phyloP scores from a whole-genome alignment of 768 basidiomycete species.

The Candolleomyces efflorescens region DNA sequence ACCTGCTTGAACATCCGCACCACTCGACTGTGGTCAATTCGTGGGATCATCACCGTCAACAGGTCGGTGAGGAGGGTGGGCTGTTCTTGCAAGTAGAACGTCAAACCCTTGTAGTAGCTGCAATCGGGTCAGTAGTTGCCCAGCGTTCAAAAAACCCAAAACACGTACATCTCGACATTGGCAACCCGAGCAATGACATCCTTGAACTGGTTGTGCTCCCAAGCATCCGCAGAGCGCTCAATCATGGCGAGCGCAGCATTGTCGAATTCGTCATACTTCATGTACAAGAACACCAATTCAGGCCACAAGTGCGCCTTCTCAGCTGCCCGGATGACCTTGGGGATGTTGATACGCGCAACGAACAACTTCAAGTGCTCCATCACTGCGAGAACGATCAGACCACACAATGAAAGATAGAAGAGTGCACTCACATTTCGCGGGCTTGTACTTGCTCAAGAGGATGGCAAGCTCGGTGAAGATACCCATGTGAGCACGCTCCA shows the following conservation, averaged over 20 bases:
- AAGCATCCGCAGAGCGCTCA: constrained; percentile 95
- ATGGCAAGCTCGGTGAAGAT: constrained; percentile 95
- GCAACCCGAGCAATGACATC: constrained; percentile 95
- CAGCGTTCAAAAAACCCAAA: neutral
- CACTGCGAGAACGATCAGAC: constrained; percentile 42
- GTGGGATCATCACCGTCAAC: constrained; percentile 85
- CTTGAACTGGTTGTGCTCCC: constrained; percentile 99
- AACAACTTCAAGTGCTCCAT: constrained; percentile 99
- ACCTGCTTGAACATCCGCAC: constrained; percentile 94
- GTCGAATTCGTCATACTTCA: constrained; percentile 99
- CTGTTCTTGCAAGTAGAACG: constrained; percentile 93
- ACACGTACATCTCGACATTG: constrained; percentile 88
- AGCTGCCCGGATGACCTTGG: constrained; percentile 96
- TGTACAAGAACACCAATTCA: constrained; percentile 96
- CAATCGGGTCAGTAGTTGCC: constrained; percentile 9
- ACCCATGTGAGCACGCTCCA: constrained; percentile 98
- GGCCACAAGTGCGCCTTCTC: constrained; percentile 98
- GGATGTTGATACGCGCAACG: constrained; percentile 94
- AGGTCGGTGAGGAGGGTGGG: constrained; percentile 92
- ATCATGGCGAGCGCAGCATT: constrained; percentile 99
- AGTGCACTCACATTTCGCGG: constrained; percentile 71
- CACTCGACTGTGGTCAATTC: constrained; percentile 93
- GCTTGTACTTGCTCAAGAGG: constrained; percentile 92
- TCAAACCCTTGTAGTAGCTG: constrained; percentile 92
- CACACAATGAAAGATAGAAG: neutral